Base-by-base conservation (phyloP, 768 basidiomycete species). In the Psilocybe azurescens region DNA sequence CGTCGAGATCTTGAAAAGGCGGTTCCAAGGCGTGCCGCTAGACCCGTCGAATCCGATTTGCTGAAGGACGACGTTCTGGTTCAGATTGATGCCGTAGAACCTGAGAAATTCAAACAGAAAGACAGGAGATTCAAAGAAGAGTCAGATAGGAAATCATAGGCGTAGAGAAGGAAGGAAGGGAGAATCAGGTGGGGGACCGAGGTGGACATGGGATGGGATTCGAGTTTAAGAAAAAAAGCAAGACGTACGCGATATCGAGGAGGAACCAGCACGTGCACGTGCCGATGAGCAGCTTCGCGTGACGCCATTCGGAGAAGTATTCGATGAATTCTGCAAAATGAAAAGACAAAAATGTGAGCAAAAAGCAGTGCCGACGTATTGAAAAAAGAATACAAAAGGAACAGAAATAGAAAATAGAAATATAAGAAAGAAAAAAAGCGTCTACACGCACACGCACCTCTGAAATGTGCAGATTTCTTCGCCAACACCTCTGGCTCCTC, bases 21-120 rank as follows among this genome's bases (percentile, higher is more conserved):
- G 80, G 46, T 87, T 73, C 88, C 88, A 89, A 6, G 86, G 75
- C 0, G 84, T 81, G 2, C 86, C 89, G 0, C 72, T 72, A 30
- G 62, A 74, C 10, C 89, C 89, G 53, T 80, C 88, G 67, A 81
- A 91, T 0, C 89, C 90, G 38, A 94, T 91, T 67, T 86, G 79
- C 65, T 87, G 76, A 7, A 94, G 82, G n/a, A 94, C 89, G 65
- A 90, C 87, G 67, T 87, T 89, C 66, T 90, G 89, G 78, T 91
- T 91, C 24, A 83, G 66, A 61, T 82, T 82, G 77, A 93, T 89
- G 3, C 91, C 91, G 72, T 91, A 91, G 74, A 91, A 91, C 0
- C 87, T 89, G 18, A 10, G 5, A 2, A 9, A 49, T 24, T 24
- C 14, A 16, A 60, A 20, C n/a, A 32, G 2, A 3, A 8, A 6